Evolutionary conservation across 441 rosid genomes (phyloP).

Genomic region (Metrosideros polymorpha): DNA sequence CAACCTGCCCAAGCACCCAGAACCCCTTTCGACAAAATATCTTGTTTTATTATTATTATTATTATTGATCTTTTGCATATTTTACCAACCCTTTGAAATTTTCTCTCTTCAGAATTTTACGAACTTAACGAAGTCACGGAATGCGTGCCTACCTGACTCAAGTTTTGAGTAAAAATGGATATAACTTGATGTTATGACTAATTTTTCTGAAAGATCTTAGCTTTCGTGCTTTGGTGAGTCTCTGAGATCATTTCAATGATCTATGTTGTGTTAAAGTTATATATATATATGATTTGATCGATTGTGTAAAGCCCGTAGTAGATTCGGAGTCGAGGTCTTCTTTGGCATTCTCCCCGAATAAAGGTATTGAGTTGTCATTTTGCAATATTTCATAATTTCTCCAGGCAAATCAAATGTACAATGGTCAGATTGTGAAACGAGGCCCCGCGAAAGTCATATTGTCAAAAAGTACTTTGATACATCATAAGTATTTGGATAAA

Average conservation of each 20-base stretch:
- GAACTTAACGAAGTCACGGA: no score
- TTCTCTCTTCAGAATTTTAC: neutral
- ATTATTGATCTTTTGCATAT: neutral
- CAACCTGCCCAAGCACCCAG: neutral
- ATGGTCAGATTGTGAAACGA: neutral
- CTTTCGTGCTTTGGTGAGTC: no score
- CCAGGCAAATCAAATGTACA: no score
- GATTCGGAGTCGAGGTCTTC: fast-evolving
- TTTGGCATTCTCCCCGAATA: fast-evolving
- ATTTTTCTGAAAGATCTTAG: no score
- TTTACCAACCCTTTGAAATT: neutral
- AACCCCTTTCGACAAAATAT: neutral
- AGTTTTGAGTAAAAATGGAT: no score
- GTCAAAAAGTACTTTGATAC: neutral
- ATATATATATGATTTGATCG: no score
- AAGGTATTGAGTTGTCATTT: neutral
- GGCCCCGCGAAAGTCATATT: neutral
- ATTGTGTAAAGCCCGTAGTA: no score
- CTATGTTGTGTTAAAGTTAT: no score
- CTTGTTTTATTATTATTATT: neutral
- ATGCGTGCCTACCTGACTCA: no score
- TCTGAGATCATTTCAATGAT: no score
- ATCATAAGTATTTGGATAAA: neutral
- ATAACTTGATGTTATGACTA: no score
- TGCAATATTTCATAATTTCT: no score